phyloP scores from a whole-genome alignment of 345 rosid species.

The Eutrema yunnanense region DNA sequence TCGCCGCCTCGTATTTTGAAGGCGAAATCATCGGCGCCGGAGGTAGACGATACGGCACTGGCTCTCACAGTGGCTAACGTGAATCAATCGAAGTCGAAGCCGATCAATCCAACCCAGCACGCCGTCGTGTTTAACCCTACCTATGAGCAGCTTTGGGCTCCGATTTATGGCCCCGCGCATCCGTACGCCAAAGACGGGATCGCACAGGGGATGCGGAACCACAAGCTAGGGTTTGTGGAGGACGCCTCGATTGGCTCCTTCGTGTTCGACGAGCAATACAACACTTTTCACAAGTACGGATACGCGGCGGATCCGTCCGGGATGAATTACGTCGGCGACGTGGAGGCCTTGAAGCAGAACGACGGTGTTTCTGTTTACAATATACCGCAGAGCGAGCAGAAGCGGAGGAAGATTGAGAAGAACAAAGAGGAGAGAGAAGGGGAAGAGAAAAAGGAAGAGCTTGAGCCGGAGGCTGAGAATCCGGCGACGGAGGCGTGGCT shows the following conservation, averaged over 20 bases:
- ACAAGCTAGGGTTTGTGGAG: constrained; percentile 94
- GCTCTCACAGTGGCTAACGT: constrained; percentile 72
- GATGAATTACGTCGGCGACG: constrained; percentile 71
- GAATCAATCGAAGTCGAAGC: constrained; percentile 48
- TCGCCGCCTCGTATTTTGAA: constrained; percentile 73
- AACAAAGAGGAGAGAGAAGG: constrained; percentile 40
- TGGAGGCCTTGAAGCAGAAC: constrained; percentile 54
- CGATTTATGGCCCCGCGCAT: constrained; percentile 77
- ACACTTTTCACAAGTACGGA: constrained; percentile 83
- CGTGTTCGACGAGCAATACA: constrained; percentile 86
- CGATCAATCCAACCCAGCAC: constrained; percentile 81
- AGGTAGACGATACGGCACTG: constrained; percentile 83
- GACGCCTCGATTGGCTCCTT: constrained; percentile 83
- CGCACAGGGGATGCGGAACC: constrained; percentile 95
- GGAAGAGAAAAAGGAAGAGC: constrained; percentile 31
- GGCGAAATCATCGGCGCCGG: constrained; percentile 81
- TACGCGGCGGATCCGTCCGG: constrained; percentile 91
- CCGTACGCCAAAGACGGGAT: constrained; percentile 94
- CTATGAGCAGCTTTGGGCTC: constrained; percentile 91
- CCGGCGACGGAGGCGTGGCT: constrained; percentile 82
- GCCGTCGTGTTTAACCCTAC: constrained; percentile 72
- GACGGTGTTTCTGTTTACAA: constrained; percentile 71
- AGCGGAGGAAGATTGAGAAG: constrained; percentile 59
- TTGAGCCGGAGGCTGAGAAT: constrained; percentile 56
- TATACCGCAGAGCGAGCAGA: constrained; percentile 77